Percentiles rank a stretch among this genome's conserved stretches.
phyloP scores from a whole-genome alignment of 1,284 basidiomycete genomes.

The Cutaneotrichosporon mucoides region DNA sequence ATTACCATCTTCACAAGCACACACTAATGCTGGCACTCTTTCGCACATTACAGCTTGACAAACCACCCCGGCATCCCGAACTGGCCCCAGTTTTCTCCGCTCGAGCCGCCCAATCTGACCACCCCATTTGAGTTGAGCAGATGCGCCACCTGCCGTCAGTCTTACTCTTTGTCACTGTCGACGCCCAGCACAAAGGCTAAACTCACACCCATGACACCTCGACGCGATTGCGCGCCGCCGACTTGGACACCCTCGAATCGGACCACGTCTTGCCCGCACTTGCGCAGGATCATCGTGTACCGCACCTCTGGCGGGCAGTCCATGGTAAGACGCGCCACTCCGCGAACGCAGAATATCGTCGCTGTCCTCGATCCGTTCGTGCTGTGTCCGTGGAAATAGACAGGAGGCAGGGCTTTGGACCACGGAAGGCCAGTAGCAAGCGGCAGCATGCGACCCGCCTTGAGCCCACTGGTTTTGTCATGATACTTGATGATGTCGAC shows the following conservation, averaged over 20 bases:
- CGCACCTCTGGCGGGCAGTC: constrained; percentile 42
- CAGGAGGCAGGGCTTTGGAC: constrained; percentile 30
- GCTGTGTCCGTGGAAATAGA: constrained; percentile 34
- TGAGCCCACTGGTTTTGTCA: background rate
- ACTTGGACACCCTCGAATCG: constrained; percentile 32
- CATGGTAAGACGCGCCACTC: constrained; percentile 34
- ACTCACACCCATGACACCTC: constrained; percentile 39
- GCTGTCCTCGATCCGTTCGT: too few relatives aligned
- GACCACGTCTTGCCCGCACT: constrained; percentile 34
- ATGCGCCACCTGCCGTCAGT: too few relatives aligned
- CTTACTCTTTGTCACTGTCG: too few relatives aligned
- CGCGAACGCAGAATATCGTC: constrained; percentile 2
- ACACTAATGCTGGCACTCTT: too few relatives aligned
- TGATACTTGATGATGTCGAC: background rate
- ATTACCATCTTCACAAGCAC: too few relatives aligned
- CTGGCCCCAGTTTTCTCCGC: too few relatives aligned
- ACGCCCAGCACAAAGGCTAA: too few relatives aligned
- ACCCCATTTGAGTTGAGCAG: too few relatives aligned
- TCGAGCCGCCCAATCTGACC: too few relatives aligned
- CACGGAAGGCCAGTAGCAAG: constrained; percentile 24
- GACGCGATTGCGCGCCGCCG: constrained; percentile 32
- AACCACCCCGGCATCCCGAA: too few relatives aligned
- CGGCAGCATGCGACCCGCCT: background rate
- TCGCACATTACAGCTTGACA: too few relatives aligned
- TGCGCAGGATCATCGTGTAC: constrained; percentile 42